Percentiles rank a stretch among this genome's conserved stretches.
These are phyloP conservation scores for Rubia peregrina DNA, from an alignment of 305 asterid genomes.

Conservation along the genomic window DNA sequence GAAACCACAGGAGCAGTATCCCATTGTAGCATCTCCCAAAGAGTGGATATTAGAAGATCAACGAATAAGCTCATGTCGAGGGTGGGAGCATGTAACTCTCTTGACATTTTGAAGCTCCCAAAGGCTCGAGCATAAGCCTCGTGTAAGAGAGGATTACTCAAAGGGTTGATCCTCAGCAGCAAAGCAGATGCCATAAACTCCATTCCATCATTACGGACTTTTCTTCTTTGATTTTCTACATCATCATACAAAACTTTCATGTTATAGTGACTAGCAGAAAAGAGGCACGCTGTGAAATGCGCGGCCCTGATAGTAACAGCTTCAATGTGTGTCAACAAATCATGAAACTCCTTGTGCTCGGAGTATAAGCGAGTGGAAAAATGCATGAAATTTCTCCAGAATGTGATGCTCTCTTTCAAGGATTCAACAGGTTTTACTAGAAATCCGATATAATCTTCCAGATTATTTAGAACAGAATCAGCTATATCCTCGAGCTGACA, in stretches of 20 bases:
- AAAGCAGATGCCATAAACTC: background rate
- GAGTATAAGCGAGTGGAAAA: background rate
- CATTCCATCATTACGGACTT: background rate
- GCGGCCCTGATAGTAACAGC: background rate
- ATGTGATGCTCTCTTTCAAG: background rate
- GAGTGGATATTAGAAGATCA: too few relatives aligned
- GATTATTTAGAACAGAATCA: too few relatives aligned
- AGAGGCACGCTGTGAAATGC: background rate
- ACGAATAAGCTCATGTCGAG: background rate
- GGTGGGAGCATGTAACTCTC: background rate
- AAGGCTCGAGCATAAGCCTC: background rate
- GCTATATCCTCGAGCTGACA: too few relatives aligned
- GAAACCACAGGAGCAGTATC: too few relatives aligned
- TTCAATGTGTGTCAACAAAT: slow-evolving; percentile 3
- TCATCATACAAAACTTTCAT: background rate
- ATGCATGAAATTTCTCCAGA: background rate
- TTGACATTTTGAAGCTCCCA: background rate
- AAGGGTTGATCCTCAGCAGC: background rate
- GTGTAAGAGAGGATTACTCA: too few relatives aligned
- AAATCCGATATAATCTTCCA: too few relatives aligned
- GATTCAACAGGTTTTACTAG: background rate
- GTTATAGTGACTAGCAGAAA: background rate
- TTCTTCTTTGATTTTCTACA: background rate
- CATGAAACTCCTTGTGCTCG: background rate
- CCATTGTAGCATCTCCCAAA: too few relatives aligned